Evolutionary conservation across 192 early-diverging fungal species (phyloP).

Genomic region (Linnemannia elongata): DNA sequence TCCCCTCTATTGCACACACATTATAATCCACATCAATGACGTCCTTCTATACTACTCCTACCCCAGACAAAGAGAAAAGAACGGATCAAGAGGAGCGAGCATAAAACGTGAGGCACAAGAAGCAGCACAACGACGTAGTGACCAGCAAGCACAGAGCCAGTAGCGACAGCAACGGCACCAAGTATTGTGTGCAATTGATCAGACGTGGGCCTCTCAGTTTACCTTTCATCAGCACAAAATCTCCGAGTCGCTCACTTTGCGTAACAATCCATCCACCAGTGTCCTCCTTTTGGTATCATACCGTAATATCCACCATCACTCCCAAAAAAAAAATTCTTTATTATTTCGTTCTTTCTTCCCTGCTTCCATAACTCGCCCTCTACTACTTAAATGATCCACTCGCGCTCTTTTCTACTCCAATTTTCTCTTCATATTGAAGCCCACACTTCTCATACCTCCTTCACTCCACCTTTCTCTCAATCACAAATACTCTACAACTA

Average conservation of each 20-base stretch:
- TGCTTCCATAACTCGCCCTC: neutral
- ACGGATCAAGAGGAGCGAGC: neutral
- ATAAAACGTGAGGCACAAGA: no score
- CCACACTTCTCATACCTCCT: neutral
- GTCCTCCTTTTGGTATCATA: neutral
- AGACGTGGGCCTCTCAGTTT: neutral
- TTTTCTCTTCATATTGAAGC: neutral
- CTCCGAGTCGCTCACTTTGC: neutral
- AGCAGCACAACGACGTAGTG: no score
- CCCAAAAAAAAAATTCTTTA: neutral
- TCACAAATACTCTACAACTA: neutral
- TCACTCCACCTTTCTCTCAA: neutral
- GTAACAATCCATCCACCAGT: neutral
- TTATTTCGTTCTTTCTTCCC: neutral
- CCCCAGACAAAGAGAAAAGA: neutral
- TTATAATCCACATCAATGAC: neutral
- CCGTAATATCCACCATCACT: neutral
- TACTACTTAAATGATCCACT: neutral
- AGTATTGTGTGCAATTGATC: neutral
- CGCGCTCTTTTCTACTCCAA: neutral
- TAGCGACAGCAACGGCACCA: neutral
- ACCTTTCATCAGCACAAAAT: neutral
- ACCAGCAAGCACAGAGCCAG: neutral
- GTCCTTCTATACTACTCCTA: neutral
- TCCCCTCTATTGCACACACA: neutral